phyloP scores from a whole-genome alignment of 306 rosid genomes.

The Ceratonia siliqua region DNA sequence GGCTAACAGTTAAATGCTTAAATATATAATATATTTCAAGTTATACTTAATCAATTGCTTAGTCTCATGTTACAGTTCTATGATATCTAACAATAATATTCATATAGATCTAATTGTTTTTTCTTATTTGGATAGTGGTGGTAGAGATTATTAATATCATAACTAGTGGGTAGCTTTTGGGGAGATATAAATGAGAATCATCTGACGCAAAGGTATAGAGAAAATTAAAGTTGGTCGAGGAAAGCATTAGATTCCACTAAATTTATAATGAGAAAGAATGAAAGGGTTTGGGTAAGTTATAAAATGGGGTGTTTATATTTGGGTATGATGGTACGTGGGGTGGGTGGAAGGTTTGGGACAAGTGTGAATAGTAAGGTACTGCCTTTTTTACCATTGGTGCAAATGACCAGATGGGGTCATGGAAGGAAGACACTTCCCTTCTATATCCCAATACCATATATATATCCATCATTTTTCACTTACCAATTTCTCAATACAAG shows the following conservation, averaged over 20 bases:
- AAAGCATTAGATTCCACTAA: slow-evolving; percentile 18
- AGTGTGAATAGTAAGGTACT: background rate
- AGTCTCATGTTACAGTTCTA: too few species aligned
- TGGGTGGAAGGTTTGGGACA: background rate
- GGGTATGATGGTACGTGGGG: background rate
- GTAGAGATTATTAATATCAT: background rate
- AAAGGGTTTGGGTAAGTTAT: background rate
- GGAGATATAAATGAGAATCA: background rate
- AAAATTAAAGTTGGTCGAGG: background rate
- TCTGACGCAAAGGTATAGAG: background rate
- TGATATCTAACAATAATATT: background rate
- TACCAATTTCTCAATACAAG: too few species aligned
- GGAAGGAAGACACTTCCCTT: background rate
- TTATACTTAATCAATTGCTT: too few species aligned
- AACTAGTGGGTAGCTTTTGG: background rate
- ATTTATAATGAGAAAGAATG: background rate
- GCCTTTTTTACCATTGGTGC: background rate
- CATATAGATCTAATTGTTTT: too few species aligned
- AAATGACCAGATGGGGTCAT: slow-evolving; percentile 17
- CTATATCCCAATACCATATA: too few species aligned
- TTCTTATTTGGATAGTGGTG: background rate
- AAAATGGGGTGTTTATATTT: background rate
- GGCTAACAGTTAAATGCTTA: background rate
- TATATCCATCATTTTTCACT: too few species aligned
- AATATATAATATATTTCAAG: too few species aligned